Conservation (phyloP, 1,284 basidiomycete genomes). For the Vanrija sp. region DNA sequence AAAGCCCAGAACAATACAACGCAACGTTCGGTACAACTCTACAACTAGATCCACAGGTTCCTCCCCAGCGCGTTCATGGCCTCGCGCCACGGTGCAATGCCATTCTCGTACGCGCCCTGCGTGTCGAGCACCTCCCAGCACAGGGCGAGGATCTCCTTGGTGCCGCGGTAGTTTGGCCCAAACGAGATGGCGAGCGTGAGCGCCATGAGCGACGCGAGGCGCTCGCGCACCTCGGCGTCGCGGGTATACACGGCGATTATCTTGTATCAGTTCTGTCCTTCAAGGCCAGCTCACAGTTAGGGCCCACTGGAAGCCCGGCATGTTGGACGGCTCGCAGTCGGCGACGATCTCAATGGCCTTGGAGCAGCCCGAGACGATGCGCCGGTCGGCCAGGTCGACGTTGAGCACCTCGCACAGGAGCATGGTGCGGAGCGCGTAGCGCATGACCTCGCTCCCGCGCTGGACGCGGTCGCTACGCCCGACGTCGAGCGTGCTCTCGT, state of each 20-base stretch:
- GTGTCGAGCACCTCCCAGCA: slow-evolving; percentile 17
- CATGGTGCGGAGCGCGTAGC: slow-evolving; percentile 13
- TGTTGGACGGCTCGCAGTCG: slow-evolving; percentile 10
- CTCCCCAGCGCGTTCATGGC: slow-evolving; percentile 11
- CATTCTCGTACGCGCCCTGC: slow-evolving; percentile 15
- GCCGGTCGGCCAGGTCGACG: slow-evolving; percentile 10
- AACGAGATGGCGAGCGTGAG: slow-evolving; percentile 10
- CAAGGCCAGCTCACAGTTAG: neutral
- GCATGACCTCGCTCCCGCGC: slow-evolving; percentile 18
- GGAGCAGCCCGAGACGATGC: slow-evolving; percentile 1
- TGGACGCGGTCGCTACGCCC: slow-evolving; percentile 15
- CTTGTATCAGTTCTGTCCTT: neutral
- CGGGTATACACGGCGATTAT: slow-evolving; percentile 16
- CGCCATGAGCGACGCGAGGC: slow-evolving; percentile 5
- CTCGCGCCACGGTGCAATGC: slow-evolving; percentile 22
- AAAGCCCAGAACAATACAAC: too few species aligned
- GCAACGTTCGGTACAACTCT: too few species aligned
- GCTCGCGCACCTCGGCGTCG: neutral
- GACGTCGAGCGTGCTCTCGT: slow-evolving; percentile 5
- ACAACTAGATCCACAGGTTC: slow-evolving; percentile 8
- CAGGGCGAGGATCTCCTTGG: slow-evolving; percentile 13
- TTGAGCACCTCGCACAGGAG: slow-evolving; percentile 20
- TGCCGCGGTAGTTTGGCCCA: slow-evolving; percentile 9
- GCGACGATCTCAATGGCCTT: slow-evolving; percentile 16
- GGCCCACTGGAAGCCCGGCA: slow-evolving; percentile 17